phyloP scores from a whole-genome alignment of 1,284 basidiomycete genomes.

The Tilletia setariae region DNA sequence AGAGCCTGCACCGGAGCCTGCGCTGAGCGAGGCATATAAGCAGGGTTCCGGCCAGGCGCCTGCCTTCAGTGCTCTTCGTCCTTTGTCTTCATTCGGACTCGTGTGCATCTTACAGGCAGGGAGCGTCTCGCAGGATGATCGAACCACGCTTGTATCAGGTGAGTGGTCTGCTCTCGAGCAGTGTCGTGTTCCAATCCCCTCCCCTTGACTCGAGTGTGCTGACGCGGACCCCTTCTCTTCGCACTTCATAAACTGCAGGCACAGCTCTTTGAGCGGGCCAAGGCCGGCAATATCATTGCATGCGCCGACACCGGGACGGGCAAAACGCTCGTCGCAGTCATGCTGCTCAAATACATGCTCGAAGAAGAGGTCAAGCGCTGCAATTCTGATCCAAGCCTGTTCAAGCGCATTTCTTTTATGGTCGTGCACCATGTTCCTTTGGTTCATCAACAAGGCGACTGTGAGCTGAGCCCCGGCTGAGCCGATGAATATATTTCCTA shows the following conservation, averaged over 20 bases:
- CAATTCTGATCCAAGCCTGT: background rate
- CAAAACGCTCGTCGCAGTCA: slow-evolving; percentile 42
- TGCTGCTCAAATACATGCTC: slow-evolving; percentile 32
- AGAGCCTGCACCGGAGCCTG: no score
- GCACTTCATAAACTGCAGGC: background rate
- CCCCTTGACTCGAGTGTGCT: no score
- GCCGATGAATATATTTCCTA: background rate
- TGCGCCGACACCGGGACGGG: slow-evolving; percentile 41
- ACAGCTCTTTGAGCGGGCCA: slow-evolving; percentile 12
- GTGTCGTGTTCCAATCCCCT: no score
- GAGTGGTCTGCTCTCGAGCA: no score
- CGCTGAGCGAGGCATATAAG: no score
- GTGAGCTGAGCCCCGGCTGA: background rate
- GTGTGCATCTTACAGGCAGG: no score
- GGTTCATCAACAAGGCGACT: slow-evolving; percentile 37
- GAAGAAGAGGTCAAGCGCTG: slow-evolving; percentile 2
- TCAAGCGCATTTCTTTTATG: slow-evolving; percentile 24
- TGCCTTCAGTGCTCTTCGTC: no score
- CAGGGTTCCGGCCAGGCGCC: no score
- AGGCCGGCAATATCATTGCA: slow-evolving; percentile 31
- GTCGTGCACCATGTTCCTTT: slow-evolving; percentile 40
- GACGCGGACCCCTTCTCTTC: no score
- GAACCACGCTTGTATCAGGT: no score
- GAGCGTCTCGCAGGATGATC: no score
- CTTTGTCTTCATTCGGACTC: no score